Base-by-base conservation (phyloP, 192 early-diverging fungal genomes). In the Polychytrium aggregatum region DNA sequence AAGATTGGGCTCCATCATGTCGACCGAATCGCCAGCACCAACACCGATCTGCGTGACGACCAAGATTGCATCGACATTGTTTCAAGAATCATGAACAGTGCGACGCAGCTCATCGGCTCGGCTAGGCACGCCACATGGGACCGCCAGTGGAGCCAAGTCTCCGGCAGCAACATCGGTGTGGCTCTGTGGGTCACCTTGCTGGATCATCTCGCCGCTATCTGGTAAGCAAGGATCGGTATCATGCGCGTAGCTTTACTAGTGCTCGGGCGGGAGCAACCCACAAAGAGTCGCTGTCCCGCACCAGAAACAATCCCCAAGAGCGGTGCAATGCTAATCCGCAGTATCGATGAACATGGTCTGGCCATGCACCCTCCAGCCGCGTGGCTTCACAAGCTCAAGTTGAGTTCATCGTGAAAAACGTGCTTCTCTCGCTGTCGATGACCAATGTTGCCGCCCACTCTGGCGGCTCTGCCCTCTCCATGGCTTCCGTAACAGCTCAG, bases 1-100 rank as follows among this genome's bases (percentile, higher is more conserved):
- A 34, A 56, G 31, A 46, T 62, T 21, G 47, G 40, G 14, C 38
- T 62, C 9, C 55, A 29, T 36, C 54, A 62, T 33, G 25, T 62
- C 18, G 60, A 56, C 30, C 47, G 47, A 13, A 30, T 56, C 9
- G 60, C 60, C 17, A 56, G 48, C 52, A 40, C 48, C 28, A 45
- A 33, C 0, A 38, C 56, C 22, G 60, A 62, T 47, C 60, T 54
- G 28, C 11, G 18, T 7, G 7, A 34, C 21, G 50, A 48, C 25
- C 14, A 37, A 9, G 54, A 26, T 18, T 55, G 53, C 39, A 20
- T 10, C 3, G 24, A 42, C 10, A 50, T 62, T 28, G 46, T 52
- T 28, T 11, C 4, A 17, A 30, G 14, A 29, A 35, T 53, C 28
- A 10, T 59, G 14, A 51, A 41, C 1, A 24, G 25, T n/a, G 1